phyloP scores from a whole-genome alignment of 2,329 filamentous ascomycete genomes.

The Pestalotiopsis fici region DNA sequence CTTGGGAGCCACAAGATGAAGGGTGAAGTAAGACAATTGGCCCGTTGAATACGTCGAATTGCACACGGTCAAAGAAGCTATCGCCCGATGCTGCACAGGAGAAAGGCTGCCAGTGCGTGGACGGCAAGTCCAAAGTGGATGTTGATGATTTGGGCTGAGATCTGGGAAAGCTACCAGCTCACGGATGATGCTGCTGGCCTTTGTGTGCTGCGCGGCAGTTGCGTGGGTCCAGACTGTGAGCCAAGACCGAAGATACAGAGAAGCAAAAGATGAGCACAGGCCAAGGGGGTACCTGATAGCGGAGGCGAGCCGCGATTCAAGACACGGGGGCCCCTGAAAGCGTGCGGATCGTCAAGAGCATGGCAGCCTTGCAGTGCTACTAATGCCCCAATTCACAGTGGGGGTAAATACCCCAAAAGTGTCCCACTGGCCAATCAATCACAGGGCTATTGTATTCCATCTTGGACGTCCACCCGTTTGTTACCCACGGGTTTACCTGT shows the following conservation, averaged over 20 bases:
- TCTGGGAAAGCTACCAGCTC: background rate
- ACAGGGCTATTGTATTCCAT: background rate
- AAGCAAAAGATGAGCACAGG: background rate
- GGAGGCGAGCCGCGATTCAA: background rate
- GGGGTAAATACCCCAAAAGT: background rate
- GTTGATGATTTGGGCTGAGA: background rate
- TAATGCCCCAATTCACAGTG: background rate
- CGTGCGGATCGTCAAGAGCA: background rate
- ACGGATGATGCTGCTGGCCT: background rate
- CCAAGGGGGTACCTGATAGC: background rate
- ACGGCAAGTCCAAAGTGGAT: background rate
- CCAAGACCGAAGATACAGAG: background rate
- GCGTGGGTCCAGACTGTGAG: background rate
- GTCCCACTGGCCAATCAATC: background rate
- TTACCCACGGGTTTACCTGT: no score
- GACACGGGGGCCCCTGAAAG: background rate
- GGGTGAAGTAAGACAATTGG: background rate
- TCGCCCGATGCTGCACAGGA: background rate
- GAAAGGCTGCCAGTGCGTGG: background rate
- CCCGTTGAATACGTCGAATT: background rate
- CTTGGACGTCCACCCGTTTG: no score
- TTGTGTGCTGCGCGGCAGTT: background rate
- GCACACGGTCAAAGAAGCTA: background rate
- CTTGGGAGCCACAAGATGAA: background rate
- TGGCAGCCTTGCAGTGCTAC: background rate